A percentile compares a stretch with the other conserved stretches of the same genome.
These are phyloP conservation scores for Russula griseocarnosa DNA, from an alignment of 768 basidiomycete species.

Conservation along the genomic window DNA sequence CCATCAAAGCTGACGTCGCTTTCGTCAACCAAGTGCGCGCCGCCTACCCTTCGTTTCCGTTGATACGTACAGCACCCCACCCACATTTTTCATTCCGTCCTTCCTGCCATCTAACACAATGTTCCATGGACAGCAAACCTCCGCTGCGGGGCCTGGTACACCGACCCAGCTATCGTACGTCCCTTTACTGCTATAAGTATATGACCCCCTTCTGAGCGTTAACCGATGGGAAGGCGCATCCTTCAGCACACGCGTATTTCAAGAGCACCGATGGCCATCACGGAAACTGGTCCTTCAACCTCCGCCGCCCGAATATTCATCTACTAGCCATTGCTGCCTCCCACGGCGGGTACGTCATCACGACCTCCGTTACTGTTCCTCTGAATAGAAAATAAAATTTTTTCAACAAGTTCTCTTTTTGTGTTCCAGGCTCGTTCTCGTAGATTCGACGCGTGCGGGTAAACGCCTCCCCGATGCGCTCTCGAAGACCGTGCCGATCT, in stretches of 20 bases:
- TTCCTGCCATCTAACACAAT: background rate
- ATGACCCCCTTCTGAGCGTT: conserved; percentile 13
- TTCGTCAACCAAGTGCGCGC: conserved; percentile 60
- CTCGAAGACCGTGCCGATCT: conserved; percentile 86
- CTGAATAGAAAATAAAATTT: background rate
- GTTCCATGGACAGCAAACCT: conserved; percentile 62
- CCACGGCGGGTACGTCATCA: conserved; percentile 52
- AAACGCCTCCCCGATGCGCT: conserved; percentile 94
- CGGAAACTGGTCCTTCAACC: conserved; percentile 79
- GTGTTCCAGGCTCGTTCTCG: conserved; percentile 62
- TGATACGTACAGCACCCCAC: conserved; percentile 48
- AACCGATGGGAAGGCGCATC: conserved; percentile 33
- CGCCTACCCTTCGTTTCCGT: conserved; percentile 47
- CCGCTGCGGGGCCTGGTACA: conserved; percentile 93
- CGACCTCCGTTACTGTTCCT: background rate
- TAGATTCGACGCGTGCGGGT: conserved; percentile 90
- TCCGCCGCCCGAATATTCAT: conserved; percentile 80
- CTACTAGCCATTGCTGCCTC: conserved; percentile 55
- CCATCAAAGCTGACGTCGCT: conserved; percentile 68
- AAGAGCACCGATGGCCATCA: conserved; percentile 90
- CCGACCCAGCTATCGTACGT: conserved; percentile 60
- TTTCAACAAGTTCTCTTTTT: too few relatives aligned
- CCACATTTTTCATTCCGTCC: conserved; percentile 8
- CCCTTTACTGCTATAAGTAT: background rate
- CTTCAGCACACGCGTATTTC: conserved; percentile 63